A percentile compares a stretch with the other conserved stretches of the same genome.
Evolutionary conservation across 2,329 filamentous ascomycete genomes (phyloP).

Genomic region (Cladophialophora immunda): DNA sequence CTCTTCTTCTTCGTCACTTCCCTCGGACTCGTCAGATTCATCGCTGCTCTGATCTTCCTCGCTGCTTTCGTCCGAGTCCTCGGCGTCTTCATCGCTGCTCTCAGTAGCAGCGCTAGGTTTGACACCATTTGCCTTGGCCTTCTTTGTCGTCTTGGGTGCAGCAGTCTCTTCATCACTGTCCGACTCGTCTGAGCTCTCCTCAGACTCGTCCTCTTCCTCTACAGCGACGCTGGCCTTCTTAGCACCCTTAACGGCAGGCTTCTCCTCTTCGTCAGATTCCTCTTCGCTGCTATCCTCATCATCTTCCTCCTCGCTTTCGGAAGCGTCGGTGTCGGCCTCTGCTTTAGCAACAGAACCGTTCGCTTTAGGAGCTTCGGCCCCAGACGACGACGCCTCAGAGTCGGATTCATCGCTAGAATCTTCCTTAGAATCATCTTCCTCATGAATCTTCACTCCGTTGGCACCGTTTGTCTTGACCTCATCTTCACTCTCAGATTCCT

Average conservation of each 20-base stretch:
- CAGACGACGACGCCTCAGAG: constrained; percentile 44
- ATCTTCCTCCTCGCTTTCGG: constrained; percentile 37
- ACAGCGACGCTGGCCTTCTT: constrained; percentile 9
- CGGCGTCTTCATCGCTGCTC: constrained; percentile 20
- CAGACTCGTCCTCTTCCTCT: constrained; percentile 32
- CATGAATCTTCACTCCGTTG: constrained; percentile 35
- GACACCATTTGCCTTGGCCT: constrained; percentile 16
- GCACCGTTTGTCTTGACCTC: constrained; percentile 43
- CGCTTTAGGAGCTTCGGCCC: constrained; percentile 39
- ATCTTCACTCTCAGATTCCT: constrained; percentile 44
- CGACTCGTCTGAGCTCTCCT: constrained; percentile 45
- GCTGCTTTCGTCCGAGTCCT: constrained; percentile 30
- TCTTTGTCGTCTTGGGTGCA: constrained; percentile 21
- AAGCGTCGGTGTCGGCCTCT: constrained; percentile 28
- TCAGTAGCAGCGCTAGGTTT: constrained; percentile 20
- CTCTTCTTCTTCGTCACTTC: constrained; percentile 44
- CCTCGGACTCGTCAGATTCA: constrained; percentile 41
- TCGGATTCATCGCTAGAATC: constrained; percentile 46
- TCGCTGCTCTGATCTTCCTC: constrained; percentile 35
- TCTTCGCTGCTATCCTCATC: constrained; percentile 37
- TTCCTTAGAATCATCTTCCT: constrained; percentile 47
- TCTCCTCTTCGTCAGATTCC: constrained; percentile 42
- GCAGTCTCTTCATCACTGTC: constrained; percentile 38
- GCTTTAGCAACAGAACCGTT: constrained; percentile 30
- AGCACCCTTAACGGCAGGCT: neutral